Evolutionary conservation across 768 basidiomycete genomes (phyloP).

Genomic region (Agaricus bisporus): DNA sequence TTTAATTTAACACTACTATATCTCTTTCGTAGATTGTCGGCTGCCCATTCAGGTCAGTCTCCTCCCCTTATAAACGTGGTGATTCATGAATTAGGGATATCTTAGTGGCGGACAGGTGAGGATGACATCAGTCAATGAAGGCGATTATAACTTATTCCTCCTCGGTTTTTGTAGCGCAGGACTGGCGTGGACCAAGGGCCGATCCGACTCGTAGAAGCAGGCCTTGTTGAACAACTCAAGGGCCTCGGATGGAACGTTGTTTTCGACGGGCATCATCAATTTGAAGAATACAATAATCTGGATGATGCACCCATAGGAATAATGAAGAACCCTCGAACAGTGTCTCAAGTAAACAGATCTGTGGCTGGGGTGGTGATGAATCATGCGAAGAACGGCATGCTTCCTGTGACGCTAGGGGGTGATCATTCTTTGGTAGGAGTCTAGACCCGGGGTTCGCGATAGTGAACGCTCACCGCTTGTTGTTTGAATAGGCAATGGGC

Average conservation of each 20-base stretch:
- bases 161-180: conserved; percentile 44
- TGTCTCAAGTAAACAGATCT: conserved; percentile 74
- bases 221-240: conserved; percentile 71
- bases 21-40: conserved; percentile 66
- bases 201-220: conserved; percentile 83
- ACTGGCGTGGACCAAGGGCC: conserved; percentile 84
- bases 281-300: conserved; percentile 61
- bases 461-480: conserved; percentile 9
- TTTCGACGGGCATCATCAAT: conserved; percentile 88
- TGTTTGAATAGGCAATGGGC: conserved; percentile 64
- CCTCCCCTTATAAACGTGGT: conserved; percentile 1
- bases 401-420: conserved; percentile 90
- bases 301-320: conserved; percentile 80
- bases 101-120: conserved; percentile 62
- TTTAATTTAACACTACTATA: conserved; percentile 8
- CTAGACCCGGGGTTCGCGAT: conserved; percentile 1
- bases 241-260: conserved; percentile 83
- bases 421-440: conserved; percentile 85
- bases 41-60: conserved; percentile 87
- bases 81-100: conserved; percentile 11
- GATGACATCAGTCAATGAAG: conserved; percentile 2
- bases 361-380: conserved; percentile 73
- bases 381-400: conserved; percentile 70
- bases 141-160: conserved; percentile 10
- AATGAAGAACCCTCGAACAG: conserved; percentile 86